phyloP scores from a whole-genome alignment of 495 filamentous ascomycete genomes.

The Halenospora varia region DNA sequence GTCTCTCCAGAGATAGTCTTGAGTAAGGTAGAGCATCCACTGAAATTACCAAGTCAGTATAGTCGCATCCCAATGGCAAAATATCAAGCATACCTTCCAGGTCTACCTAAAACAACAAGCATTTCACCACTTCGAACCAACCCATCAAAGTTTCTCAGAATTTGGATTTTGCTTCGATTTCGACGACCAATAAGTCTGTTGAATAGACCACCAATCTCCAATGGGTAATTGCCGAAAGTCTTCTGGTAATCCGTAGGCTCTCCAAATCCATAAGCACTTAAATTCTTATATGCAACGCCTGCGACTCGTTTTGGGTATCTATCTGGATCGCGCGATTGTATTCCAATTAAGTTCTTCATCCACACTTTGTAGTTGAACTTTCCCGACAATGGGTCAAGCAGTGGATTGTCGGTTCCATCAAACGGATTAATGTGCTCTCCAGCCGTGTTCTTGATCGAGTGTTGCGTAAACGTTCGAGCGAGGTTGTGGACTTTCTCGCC shows the following conservation, averaged over 20 bases:
- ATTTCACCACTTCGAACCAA: conserved; percentile 75
- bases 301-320: conserved; percentile 44
- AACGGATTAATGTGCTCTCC: conserved; percentile 23
- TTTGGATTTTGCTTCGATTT: conserved; percentile 63
- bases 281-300: conserved; percentile 46
- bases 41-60: conserved; percentile 6
- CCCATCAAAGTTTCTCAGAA: conserved; percentile 74
- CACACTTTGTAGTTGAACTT: conserved; percentile 51
- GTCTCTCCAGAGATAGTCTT: conserved; percentile 78
- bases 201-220: conserved; percentile 44
- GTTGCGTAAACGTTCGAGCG: conserved; percentile 20
- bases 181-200: conserved; percentile 34
- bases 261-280: conserved; percentile 76
- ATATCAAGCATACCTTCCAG: conserved; percentile 41
- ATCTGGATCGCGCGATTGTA: conserved; percentile 35
- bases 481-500: conserved; percentile 16
- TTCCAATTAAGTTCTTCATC: conserved; percentile 49
- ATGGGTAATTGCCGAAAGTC: conserved; percentile 60
- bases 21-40: conserved; percentile 74
- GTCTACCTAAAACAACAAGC: conserved; percentile 73
- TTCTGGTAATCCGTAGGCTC: conserved; percentile 79
- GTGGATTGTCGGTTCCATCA: conserved; percentile 14
- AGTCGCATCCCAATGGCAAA: not conserved
- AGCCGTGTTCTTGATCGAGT: conserved; percentile 12
- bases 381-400: conserved; percentile 40